These are phyloP conservation scores for Blepharisma japonicum DNA, from an alignment of 73 alveolate genomes.

Conservation along the genomic window DNA sequence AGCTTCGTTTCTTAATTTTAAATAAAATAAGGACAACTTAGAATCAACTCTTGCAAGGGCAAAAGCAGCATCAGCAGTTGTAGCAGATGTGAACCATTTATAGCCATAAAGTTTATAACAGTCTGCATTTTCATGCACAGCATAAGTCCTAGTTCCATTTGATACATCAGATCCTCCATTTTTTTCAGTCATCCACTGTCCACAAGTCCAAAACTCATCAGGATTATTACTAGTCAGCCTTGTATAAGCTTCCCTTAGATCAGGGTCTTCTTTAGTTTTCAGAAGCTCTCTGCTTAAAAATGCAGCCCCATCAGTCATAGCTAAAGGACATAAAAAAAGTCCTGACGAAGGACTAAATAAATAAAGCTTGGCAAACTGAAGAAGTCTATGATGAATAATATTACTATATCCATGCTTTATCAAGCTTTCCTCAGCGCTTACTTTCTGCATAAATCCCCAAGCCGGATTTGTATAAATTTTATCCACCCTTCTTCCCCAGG, in stretches of 20 bases:
- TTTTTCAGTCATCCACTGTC: conserved; percentile 93
- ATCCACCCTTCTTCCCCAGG: conserved; percentile 58
- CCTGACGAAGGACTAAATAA: conserved; percentile 58
- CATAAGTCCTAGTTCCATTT: conserved; percentile 76
- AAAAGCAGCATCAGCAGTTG: conserved; percentile 80
- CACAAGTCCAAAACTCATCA: conserved; percentile 66
- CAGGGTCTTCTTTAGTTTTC: not conserved
- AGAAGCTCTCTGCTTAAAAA: conserved; percentile 45
- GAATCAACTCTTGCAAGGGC: conserved; percentile 71
- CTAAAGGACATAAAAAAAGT: conserved; percentile 63
- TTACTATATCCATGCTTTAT: conserved; percentile 44
- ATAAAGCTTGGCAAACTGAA: conserved; percentile 48
- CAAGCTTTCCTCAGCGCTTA: conserved; percentile 55
- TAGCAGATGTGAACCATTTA: conserved; percentile 89
- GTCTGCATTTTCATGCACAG: conserved; percentile 38
- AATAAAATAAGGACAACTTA: conserved; percentile 53
- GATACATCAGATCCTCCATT: conserved; percentile 89
- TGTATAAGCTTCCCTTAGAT: not conserved
- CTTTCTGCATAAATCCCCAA: conserved; percentile 59
- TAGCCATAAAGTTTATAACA: conserved; percentile 65
- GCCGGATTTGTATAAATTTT: conserved; percentile 56
- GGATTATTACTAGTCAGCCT: conserved; percentile 53
- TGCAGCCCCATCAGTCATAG: conserved; percentile 87
- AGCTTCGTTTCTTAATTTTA: conserved; percentile 47
- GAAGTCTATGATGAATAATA: conserved; percentile 38